phyloP scores from a whole-genome alignment of 345 rosid species.

The Aquilaria yunnanensis region DNA sequence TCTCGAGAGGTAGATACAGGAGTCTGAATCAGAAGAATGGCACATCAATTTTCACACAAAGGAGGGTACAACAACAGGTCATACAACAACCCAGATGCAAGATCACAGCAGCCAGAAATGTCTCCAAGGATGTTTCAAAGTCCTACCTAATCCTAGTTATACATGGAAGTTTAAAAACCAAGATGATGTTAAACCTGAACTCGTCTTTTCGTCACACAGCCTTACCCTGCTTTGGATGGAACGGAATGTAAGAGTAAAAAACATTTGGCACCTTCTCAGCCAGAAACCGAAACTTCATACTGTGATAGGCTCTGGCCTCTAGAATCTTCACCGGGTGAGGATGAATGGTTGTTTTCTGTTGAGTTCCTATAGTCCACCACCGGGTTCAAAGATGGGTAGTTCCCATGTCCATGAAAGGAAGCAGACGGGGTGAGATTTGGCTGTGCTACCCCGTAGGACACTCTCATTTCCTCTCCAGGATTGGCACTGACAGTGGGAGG shows the following conservation, averaged over 20 bases:
- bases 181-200: slow-evolving; percentile 12
- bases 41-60: slow-evolving; percentile 20
- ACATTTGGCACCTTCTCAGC: slow-evolving; percentile 21
- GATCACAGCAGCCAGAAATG: slow-evolving; percentile 3
- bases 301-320: slow-evolving; percentile 46
- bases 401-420: slow-evolving; percentile 27
- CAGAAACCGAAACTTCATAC: slow-evolving; percentile 33
- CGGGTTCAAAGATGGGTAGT: slow-evolving; percentile 27
- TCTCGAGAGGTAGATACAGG: slow-evolving; percentile 4
- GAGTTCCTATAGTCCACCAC: slow-evolving; percentile 33
- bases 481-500: slow-evolving; percentile 25
- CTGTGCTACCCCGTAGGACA: slow-evolving; percentile 31
- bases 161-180: slow-evolving; percentile 13
- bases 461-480: slow-evolving; percentile 33
- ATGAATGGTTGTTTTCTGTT: slow-evolving; percentile 27
- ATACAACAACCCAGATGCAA: slow-evolving; percentile 10
- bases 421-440: slow-evolving; percentile 35
- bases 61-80: slow-evolving; percentile 17
- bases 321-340: slow-evolving; percentile 44
- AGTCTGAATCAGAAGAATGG: slow-evolving; percentile 17
- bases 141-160: slow-evolving; percentile 27
- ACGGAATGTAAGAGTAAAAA: slow-evolving; percentile 16
- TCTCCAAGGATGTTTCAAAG: slow-evolving; percentile 9
- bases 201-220: slow-evolving; percentile 11
- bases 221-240: slow-evolving; percentile 9